Evolutionary conservation across 208 protist species (phyloP), one percentile per base, ranked within the genome.

Genomic region (Lotmaria passim): DNA sequence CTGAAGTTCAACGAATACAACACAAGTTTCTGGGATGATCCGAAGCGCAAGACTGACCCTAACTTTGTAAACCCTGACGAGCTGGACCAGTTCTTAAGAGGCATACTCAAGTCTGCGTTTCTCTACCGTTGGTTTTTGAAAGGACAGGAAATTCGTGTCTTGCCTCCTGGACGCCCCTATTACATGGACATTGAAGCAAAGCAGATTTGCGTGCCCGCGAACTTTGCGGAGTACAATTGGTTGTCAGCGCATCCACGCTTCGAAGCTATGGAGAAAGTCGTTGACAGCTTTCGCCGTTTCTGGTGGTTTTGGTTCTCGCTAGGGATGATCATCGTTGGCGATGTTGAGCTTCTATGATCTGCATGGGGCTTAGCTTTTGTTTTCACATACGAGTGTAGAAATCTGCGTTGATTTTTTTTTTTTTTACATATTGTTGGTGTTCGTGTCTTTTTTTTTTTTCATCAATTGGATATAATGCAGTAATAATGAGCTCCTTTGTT

Each of bases 161-260:
- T 95, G 31, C 82, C 81, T 21, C 79, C 89, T 4, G 93, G 93
- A n/a, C 50, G 63, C 2, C 63, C 83, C 7, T 95, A 96, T 68
- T 86, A 79, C 44, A 74, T 86, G 14, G 85, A 96, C 61, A 28
- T 86, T 36, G 83, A 93, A 28, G 85, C 81, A 24, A 95, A 90
- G 33, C 85, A 93, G 44, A 41, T 97, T 15, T 76, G 87, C 34
- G 73, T 97, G 15, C 93, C 93, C 0, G 79, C 85, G 28, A 94
- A 97, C 77, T 96, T 97, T 82, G 65, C 71, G 0, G 84, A 95
- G 8, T 95, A 87, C 69, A 96, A 91, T 48, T 97, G 91, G 87
- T 58, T 88, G 38, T 77, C 47, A 23, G 86, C 84, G 8, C 91
- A 96, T 72, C 26, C 41, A 36, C 72, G 74, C 7, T 93, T 93